Base-by-base conservation (phyloP, 2,329 filamentous ascomycete genomes). In the Aspergillus hortae region DNA sequence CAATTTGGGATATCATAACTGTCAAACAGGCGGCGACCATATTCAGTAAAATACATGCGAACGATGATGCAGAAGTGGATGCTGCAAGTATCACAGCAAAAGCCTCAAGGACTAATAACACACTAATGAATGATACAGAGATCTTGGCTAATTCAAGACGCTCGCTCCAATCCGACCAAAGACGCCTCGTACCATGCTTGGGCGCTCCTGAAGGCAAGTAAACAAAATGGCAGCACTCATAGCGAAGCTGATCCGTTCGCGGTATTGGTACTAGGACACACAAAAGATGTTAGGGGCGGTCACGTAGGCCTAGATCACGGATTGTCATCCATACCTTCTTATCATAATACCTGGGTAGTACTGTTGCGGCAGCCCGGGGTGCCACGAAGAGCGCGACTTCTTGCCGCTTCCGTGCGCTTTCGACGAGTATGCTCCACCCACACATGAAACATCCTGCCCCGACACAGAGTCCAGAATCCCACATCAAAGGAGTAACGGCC, bases 351-450 rank as follows among this genome's bases (percentile, higher is more conserved):
- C 90, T 76, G 6, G 90, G 90, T 14, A 95, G 72, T 55, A 92
- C 68, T 0, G 87, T 89, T 7, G 87, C 88, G 56, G 89, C 75
- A 12, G 90, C 90, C 56, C 89, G 79, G 0, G 90, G 90, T 17
- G 88, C 84, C 41, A 94, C 89, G 67, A 95, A 95, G 36, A 94
- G 77, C 7, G 86, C 83, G 65, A 95, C 81, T 64, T 95, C 90
- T 63, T 87, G 85, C 51, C 87, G 78, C 56, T 88, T 80, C 43
- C 77, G 76, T 4, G 78, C 61, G 63, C 68, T 82, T 77, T 95
- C 90, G 33, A 90, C 71, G 43, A 95, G 74, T 43, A 94, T 84
- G 70, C 89, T 92, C 86, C 87, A 90, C 2, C 90, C 90, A 65
- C 90, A 95, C 40, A 90, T 74, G 49, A 84, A 69, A 68, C 89